Percentiles rank a stretch among this genome's conserved stretches.
Conservation (phyloP, 768 basidiomycete species). For the Tricholoma sp. region DNA sequence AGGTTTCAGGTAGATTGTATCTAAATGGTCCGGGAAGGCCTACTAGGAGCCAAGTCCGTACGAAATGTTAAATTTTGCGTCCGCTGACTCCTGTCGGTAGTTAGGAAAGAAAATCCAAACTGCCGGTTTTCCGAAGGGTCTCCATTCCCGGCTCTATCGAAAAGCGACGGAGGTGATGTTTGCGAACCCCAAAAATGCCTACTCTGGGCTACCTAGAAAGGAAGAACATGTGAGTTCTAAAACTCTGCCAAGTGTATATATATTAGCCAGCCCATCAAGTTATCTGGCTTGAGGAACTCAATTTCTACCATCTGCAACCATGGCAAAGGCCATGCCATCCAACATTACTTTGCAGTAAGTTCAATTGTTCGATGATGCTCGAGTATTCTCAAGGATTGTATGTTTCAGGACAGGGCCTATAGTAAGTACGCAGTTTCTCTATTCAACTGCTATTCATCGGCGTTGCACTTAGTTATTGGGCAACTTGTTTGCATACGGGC, state of each 20-base stretch:
- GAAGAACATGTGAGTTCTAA: too few relatives aligned
- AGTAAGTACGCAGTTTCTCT: background rate
- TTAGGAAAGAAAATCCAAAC: too few relatives aligned
- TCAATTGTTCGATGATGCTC: background rate
- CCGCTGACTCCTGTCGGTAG: background rate
- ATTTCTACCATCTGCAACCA: background rate
- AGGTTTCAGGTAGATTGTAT: too few relatives aligned
- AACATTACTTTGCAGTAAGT: slow-evolving; percentile 7
- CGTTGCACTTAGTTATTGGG: slow-evolving; percentile 5
- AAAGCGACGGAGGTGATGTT: too few relatives aligned
- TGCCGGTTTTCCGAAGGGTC: too few relatives aligned
- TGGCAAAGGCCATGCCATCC: slow-evolving; percentile 1
- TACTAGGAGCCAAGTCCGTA: background rate
- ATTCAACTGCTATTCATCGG: background rate
- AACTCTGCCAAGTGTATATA: too few relatives aligned
- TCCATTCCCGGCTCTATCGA: too few relatives aligned
- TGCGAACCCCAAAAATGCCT: too few relatives aligned
- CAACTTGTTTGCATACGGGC: slow-evolving; percentile 8
- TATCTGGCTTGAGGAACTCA: background rate
- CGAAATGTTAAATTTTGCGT: background rate
- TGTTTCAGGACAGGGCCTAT: slow-evolving; percentile 6
- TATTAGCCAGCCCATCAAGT: background rate
- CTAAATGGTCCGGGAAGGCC: too few relatives aligned
- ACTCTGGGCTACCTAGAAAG: too few relatives aligned
- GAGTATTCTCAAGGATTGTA: background rate